phyloP scores from a whole-genome alignment of 495 filamentous ascomycete species.

The Apodospora peruviana region DNA sequence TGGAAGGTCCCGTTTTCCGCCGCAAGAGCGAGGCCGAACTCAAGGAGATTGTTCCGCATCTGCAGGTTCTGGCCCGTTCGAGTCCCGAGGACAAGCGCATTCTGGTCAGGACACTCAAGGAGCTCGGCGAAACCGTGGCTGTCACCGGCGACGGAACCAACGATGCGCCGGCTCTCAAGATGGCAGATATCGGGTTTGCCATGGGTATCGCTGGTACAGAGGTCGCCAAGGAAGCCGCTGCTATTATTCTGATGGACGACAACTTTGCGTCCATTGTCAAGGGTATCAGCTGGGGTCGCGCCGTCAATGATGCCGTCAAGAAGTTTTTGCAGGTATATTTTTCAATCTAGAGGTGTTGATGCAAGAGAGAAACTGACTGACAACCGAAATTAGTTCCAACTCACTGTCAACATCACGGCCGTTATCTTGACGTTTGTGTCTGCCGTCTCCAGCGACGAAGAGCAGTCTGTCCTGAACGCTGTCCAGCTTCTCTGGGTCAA shows the following conservation, averaged over 20 bases:
- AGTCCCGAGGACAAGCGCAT: conserved; percentile 85
- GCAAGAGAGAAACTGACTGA: not conserved
- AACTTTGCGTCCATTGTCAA: conserved; percentile 86
- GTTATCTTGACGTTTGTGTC: conserved; percentile 79
- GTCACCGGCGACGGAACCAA: conserved; percentile 90
- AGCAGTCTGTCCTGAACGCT: conserved; percentile 72
- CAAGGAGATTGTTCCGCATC: conserved; percentile 62
- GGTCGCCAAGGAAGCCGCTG: conserved; percentile 86
- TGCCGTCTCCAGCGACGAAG: conserved; percentile 61
- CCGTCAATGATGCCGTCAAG: conserved; percentile 87
- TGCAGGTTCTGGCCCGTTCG: conserved; percentile 81
- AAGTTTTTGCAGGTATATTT: conserved; percentile 70
- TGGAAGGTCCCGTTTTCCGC: conserved; percentile 84
- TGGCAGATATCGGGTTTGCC: conserved; percentile 88
- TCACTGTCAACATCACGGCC: conserved; percentile 88
- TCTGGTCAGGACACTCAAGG: conserved; percentile 66
- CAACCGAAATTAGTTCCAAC: conserved; percentile 58
- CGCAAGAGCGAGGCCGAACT: conserved; percentile 64
- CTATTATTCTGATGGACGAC: conserved; percentile 86
- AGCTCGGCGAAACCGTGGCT: conserved; percentile 72
- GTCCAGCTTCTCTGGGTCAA: conserved; percentile 92
- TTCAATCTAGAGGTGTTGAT: not conserved
- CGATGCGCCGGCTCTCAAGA: conserved; percentile 79
- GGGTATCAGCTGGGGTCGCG: conserved; percentile 83
- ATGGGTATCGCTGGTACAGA: conserved; percentile 91